Evolutionary conservation across 192 early-diverging fungal species (phyloP).

Genomic region (Gryganskiella cystojenkinii): DNA sequence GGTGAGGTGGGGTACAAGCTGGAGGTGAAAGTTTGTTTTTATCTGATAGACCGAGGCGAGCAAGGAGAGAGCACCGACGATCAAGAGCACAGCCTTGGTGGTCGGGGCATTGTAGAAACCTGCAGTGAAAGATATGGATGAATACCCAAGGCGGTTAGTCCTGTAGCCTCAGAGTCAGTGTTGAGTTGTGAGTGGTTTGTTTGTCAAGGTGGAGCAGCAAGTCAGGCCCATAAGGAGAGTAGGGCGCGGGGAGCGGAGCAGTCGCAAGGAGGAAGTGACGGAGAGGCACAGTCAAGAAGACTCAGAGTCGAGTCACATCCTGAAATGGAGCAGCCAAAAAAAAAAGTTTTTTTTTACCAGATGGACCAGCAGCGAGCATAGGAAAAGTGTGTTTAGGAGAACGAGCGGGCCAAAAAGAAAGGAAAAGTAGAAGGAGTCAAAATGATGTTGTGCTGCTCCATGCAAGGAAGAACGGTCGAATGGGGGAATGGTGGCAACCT

Average conservation of each 20-base stretch:
- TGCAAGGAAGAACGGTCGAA: no score
- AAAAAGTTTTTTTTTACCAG: constrained; percentile 9
- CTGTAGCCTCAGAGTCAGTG: constrained; percentile 11
- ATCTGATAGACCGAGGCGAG: constrained; percentile 59
- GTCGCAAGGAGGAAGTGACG: no score
- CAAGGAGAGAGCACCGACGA: constrained; percentile 61
- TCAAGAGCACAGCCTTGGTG: constrained; percentile 64
- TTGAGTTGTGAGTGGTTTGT: not conserved
- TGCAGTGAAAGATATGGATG: no score
- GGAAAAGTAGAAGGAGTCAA: not conserved
- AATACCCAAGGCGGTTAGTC: no score
- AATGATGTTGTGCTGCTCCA: not conserved
- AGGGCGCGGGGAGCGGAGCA: no score
- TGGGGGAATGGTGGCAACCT: no score
- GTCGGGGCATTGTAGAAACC: constrained; percentile 75
- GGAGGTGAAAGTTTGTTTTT: constrained; percentile 64
- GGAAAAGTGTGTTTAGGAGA: no score
- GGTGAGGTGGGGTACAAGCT: constrained; percentile 67
- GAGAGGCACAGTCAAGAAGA: constrained; percentile 5
- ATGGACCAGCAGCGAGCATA: constrained; percentile 46
- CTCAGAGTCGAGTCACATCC: not conserved
- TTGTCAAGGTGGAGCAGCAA: no score
- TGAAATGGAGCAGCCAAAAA: no score
- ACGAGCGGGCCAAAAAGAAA: no score
- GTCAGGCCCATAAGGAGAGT: no score